Evolutionary conservation across 306 rosid species (phyloP).

Genomic region (Pachyrhizus erosus): DNA sequence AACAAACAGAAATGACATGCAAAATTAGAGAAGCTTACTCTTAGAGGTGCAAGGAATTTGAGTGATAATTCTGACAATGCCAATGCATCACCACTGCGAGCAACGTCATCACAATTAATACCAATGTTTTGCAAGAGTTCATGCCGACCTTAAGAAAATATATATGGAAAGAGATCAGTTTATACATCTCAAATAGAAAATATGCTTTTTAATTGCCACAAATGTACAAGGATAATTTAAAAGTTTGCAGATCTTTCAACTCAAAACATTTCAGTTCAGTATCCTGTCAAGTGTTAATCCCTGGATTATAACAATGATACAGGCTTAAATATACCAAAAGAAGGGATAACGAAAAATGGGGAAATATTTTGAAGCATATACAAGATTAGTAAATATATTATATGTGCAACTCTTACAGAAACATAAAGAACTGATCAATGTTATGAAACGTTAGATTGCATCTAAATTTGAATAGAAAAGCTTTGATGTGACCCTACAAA

Average conservation of each 20-base stretch:
- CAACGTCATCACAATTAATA: slow-evolving; percentile 65
- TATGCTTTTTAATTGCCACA: neutral
- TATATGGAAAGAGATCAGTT: slow-evolving; percentile 39
- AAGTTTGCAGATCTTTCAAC: neutral
- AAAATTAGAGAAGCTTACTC: slow-evolving; percentile 56
- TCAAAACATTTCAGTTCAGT: slow-evolving; percentile 4
- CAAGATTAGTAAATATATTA: neutral
- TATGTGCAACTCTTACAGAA: neutral
- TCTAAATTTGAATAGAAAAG: slow-evolving; percentile 13
- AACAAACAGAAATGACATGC: slow-evolving; percentile 20
- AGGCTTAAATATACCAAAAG: slow-evolving; percentile 12
- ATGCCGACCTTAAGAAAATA: slow-evolving; percentile 70
- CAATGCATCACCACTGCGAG: slow-evolving; percentile 72
- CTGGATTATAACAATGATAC: neutral
- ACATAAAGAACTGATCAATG: neutral
- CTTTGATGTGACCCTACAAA: slow-evolving; percentile 7
- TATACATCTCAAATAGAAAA: neutral
- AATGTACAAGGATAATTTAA: neutral
- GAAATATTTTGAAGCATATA: neutral
- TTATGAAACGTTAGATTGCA: slow-evolving; percentile 12
- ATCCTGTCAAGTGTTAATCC: slow-evolving; percentile 4
- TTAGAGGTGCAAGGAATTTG: slow-evolving; percentile 84
- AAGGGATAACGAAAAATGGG: neutral
- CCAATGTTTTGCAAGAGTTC: slow-evolving; percentile 73
- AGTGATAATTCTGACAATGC: slow-evolving; percentile 78